Percentiles rank a stretch among this genome's conserved stretches.
phyloP scores from a whole-genome alignment of 441 rosid species.

The Melastoma candidum region DNA sequence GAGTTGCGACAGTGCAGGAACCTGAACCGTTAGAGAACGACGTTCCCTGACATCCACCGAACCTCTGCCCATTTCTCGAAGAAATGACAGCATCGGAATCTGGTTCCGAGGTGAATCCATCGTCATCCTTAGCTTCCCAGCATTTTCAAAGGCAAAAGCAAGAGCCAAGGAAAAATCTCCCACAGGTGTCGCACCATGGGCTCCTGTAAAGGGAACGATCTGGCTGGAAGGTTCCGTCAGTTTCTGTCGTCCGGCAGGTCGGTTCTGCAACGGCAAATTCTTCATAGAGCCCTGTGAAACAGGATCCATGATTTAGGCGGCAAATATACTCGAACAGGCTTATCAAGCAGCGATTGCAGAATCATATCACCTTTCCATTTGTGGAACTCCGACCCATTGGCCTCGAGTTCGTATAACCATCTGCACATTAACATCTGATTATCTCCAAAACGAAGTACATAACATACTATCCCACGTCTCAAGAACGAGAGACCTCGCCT shows the following conservation, averaged over 20 bases:
- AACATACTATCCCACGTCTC: background rate
- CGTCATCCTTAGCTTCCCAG: conserved; percentile 45
- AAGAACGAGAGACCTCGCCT: background rate
- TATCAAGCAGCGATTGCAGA: conserved; percentile 1
- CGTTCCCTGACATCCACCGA: conserved; percentile 29
- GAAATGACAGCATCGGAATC: conserved; percentile 42
- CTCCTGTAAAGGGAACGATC: conserved; percentile 48
- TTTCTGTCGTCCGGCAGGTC: conserved; percentile 24
- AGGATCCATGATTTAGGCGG: conserved; percentile 11
- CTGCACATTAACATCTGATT: conserved; percentile 23
- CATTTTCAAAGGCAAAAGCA: conserved; percentile 66
- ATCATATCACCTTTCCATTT: conserved; percentile 39
- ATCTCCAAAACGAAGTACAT: background rate
- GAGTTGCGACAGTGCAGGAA: conserved; percentile 48
- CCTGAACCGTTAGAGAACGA: conserved; percentile 30
- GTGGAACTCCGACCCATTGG: conserved; percentile 42
- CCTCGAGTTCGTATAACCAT: conserved; percentile 42
- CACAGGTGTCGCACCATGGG: conserved; percentile 30
- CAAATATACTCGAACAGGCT: conserved; percentile 7
- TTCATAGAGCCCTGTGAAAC: conserved; percentile 33
- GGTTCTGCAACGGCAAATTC: conserved; percentile 19
- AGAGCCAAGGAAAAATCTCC: conserved; percentile 64
- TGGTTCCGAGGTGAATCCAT: conserved; percentile 35
- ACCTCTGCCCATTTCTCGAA: conserved; percentile 56
- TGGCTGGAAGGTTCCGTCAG: conserved; percentile 39